These are phyloP conservation scores for Porodaedalea pini DNA, from an alignment of 1,284 basidiomycete genomes.

Conservation along the genomic window DNA sequence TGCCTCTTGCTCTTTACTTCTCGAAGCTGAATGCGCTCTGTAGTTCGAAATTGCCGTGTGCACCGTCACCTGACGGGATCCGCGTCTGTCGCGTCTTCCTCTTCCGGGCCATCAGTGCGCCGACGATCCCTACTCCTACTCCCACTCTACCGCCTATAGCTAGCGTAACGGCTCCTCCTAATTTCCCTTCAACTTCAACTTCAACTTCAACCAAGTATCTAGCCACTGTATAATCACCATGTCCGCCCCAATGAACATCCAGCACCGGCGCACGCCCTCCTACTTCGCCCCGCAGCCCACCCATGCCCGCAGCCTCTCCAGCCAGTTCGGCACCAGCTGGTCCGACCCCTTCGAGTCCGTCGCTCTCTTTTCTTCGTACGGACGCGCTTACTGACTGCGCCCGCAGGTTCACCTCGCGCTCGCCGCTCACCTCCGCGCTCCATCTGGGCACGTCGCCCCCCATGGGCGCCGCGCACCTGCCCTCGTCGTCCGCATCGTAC, in stretches of 20 bases:
- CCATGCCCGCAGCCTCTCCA: conserved; percentile 9
- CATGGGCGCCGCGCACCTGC: not conserved
- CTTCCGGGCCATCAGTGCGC: not conserved
- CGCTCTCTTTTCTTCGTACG: not conserved
- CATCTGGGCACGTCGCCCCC: conserved; percentile 15
- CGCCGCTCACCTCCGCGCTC: conserved; percentile 16
- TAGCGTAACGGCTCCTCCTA: not conserved
- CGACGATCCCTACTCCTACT: not conserved
- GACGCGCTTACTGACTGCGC: not conserved
- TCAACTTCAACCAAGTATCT: not conserved
- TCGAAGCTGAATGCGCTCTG: too few relatives aligned
- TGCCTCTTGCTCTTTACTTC: not conserved
- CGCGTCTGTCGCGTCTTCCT: not conserved
- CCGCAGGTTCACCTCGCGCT: conserved; percentile 16
- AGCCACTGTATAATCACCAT: not conserved
- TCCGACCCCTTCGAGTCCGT: conserved; percentile 16
- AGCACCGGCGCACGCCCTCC: conserved; percentile 10
- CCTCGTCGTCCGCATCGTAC: not conserved
- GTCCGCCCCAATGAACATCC: conserved; percentile 14
- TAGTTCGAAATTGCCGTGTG: too few relatives aligned
- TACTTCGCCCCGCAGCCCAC: not conserved
- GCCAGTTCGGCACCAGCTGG: conserved; percentile 13
- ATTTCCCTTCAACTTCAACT: not conserved
- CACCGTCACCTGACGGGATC: not conserved
- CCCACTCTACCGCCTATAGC: not conserved